A percentile compares a stretch with the other conserved stretches of the same genome.
phyloP scores from a whole-genome alignment of 441 rosid species.

The Brassica hybrid region DNA sequence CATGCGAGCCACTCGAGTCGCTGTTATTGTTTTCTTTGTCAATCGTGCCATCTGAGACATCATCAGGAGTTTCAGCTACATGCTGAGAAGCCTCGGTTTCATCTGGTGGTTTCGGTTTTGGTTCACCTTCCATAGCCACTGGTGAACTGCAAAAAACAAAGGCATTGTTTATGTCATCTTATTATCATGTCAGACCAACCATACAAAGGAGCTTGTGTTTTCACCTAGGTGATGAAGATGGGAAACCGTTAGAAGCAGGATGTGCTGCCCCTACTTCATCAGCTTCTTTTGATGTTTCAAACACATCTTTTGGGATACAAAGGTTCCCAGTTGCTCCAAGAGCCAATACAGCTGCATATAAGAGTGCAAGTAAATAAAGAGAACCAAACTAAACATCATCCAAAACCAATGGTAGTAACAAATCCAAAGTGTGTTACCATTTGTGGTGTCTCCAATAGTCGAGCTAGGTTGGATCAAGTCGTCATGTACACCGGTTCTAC shows the following conservation, averaged over 20 bases:
- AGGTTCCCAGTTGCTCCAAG: slow-evolving; percentile 40
- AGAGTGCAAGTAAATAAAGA: slow-evolving; percentile 10
- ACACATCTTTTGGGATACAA: slow-evolving; percentile 43
- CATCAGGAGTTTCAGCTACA: slow-evolving; percentile 49
- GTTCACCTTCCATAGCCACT: slow-evolving; percentile 45
- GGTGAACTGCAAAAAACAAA: slow-evolving; percentile 47
- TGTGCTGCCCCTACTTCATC: slow-evolving; percentile 38
- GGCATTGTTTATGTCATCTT: slow-evolving; percentile 23
- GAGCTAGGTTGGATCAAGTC: slow-evolving; percentile 43
- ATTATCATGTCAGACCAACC: slow-evolving; percentile 17
- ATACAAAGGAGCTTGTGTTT: slow-evolving; percentile 1
- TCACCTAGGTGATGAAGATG: slow-evolving; percentile 59
- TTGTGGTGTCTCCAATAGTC: slow-evolving; percentile 32
- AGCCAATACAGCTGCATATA: slow-evolving; percentile 42
- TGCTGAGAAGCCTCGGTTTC: slow-evolving; percentile 41
- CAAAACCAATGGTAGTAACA: not conserved
- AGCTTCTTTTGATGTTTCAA: slow-evolving; percentile 48
- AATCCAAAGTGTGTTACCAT: slow-evolving; percentile 46
- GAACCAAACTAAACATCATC: slow-evolving; percentile 23
- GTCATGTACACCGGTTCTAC: slow-evolving; percentile 47
- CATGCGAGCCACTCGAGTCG: slow-evolving; percentile 48
- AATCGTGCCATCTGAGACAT: slow-evolving; percentile 33
- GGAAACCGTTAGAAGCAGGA: slow-evolving; percentile 54
- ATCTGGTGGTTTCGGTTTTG: slow-evolving; percentile 40
- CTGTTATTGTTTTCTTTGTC: slow-evolving; percentile 40